Evolutionary conservation across 2,329 filamentous ascomycete species (phyloP).

Genomic region (Trichoderma asperellum): DNA sequence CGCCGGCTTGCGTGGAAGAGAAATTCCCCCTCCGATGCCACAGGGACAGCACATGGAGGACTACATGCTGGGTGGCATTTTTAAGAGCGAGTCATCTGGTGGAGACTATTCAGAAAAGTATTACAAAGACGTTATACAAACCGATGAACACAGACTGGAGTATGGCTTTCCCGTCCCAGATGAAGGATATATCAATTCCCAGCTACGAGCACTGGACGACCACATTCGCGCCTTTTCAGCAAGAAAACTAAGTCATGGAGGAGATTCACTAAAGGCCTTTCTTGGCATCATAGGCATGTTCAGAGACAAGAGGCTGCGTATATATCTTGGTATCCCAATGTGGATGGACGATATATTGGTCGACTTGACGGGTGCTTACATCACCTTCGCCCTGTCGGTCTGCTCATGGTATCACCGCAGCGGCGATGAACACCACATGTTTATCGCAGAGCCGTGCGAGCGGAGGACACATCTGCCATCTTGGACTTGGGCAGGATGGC

Average conservation of each 20-base stretch:
- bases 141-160: constrained; percentile 20
- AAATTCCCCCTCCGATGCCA: neutral
- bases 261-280: constrained; percentile 24
- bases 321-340: constrained; percentile 27
- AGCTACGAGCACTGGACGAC: constrained; percentile 12
- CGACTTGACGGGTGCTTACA: constrained; percentile 17
- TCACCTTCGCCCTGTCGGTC: constrained; percentile 24
- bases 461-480: constrained; percentile 24
- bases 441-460: constrained; percentile 17
- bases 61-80: constrained; percentile 20
- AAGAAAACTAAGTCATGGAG: constrained; percentile 4
- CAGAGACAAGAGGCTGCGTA: constrained; percentile 15
- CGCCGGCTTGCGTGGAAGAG: neutral
- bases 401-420: constrained; percentile 28
- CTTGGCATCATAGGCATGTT: constrained; percentile 27
- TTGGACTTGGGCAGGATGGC: constrained; percentile 28
- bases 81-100: constrained; percentile 14
- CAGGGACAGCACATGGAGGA: constrained; percentile 20
- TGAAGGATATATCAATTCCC: neutral
- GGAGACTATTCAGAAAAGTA: neutral
- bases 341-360: constrained; percentile 21
- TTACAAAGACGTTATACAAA: neutral
- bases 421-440: constrained; percentile 5
- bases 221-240: constrained; percentile 27
- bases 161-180: constrained; percentile 15